A percentile compares a stretch with the other conserved stretches of the same genome.
Evolutionary conservation across 345 rosid genomes (phyloP).

Genomic region (Cardamine chenopodiifolia): DNA sequence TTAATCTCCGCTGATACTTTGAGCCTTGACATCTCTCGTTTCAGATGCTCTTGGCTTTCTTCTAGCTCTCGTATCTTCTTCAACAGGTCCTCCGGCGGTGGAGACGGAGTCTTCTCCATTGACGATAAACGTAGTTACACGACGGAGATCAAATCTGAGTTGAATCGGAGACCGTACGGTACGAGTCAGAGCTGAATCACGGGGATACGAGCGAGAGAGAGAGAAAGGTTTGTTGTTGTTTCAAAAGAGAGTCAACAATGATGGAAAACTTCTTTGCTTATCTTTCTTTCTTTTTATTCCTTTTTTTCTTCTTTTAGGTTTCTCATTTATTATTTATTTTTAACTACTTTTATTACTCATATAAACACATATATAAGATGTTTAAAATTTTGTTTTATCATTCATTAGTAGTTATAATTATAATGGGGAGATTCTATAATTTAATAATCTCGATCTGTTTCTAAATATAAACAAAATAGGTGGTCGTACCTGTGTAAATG

Average conservation of each 20-base stretch:
- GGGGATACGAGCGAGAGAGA: too few species aligned
- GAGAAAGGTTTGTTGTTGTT: neutral
- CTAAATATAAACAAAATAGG: neutral
- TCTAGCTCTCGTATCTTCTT: constrained; percentile 86
- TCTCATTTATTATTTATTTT: too few species aligned
- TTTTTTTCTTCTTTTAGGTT: constrained; percentile 32
- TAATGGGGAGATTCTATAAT: neutral
- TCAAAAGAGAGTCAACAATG: constrained; percentile 31
- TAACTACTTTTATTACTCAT: too few species aligned
- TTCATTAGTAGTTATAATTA: neutral
- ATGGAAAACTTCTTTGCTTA: constrained; percentile 36
- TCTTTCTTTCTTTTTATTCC: constrained; percentile 34
- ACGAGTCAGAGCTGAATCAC: constrained; percentile 14
- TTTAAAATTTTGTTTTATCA: neutral
- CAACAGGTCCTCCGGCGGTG: constrained; percentile 80
- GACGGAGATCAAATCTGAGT: constrained; percentile 35
- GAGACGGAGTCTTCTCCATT: constrained; percentile 55
- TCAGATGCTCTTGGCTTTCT: constrained; percentile 77
- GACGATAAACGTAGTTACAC: neutral
- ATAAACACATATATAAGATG: neutral
- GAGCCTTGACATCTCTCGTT: constrained; percentile 76
- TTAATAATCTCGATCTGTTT: neutral
- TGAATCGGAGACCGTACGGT: constrained; percentile 12
- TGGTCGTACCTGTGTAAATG: neutral
- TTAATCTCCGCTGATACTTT: constrained; percentile 46